Evolutionary conservation across 768 basidiomycete genomes (phyloP).

Genomic region (Auriscalpium microsporum): DNA sequence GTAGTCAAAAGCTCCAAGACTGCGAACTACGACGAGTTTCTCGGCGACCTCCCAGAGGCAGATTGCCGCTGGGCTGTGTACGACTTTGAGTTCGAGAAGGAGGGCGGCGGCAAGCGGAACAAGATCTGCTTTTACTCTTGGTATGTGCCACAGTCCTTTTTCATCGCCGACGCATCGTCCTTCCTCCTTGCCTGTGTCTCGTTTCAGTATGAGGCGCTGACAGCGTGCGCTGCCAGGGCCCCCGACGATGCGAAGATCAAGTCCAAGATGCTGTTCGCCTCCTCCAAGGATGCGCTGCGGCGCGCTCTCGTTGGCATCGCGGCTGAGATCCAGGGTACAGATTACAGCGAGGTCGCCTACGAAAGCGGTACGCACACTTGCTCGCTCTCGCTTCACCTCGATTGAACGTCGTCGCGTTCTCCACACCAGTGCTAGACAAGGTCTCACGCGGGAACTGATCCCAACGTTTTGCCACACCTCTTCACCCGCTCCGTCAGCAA

Average conservation of each 20-base stretch:
- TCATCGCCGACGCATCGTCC: background rate
- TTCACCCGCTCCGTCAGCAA: too few species aligned
- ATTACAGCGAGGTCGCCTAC: conserved; percentile 60
- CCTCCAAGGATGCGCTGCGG: conserved; percentile 77
- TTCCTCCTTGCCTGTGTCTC: background rate
- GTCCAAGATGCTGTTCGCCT: conserved; percentile 89
- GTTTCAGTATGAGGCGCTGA: background rate
- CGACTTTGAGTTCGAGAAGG: conserved; percentile 78
- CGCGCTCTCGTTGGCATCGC: conserved; percentile 67
- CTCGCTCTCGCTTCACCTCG: background rate
- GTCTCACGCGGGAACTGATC: background rate
- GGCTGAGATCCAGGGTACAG: conserved; percentile 82
- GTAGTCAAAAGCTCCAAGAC: conserved; percentile 57
- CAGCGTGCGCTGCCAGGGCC: conserved; percentile 43
- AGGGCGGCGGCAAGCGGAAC: conserved; percentile 69
- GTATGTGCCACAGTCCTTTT: conserved; percentile 30
- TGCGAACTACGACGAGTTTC: conserved; percentile 61
- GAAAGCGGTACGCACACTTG: conserved; percentile 48
- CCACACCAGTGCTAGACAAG: background rate
- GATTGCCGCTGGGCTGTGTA: conserved; percentile 86
- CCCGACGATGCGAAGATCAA: conserved; percentile 82
- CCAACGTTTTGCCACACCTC: too few species aligned
- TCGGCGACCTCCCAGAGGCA: conserved; percentile 60
- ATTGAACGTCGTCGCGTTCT: background rate
- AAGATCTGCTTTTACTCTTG: conserved; percentile 82